These are phyloP conservation scores for Ettlia oleoabundans DNA, from an alignment of 139 green algal genomes.

Conservation along the genomic window DNA sequence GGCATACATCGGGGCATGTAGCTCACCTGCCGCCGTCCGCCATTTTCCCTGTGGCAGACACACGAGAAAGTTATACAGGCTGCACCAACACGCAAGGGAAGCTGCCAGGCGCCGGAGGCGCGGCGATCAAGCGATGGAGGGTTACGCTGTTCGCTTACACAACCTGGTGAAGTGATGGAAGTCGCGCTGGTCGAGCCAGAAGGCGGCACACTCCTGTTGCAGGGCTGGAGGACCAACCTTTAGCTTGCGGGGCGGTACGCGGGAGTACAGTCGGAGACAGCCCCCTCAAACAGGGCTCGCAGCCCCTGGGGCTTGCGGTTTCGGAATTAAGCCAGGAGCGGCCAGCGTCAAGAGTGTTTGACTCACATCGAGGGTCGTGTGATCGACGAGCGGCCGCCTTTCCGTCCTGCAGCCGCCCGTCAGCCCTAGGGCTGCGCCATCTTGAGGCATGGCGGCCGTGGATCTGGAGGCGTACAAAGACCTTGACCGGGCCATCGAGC, in stretches of 20 bases:
- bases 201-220: no score
- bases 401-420: no score
- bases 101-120: background rate
- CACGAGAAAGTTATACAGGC: background rate
- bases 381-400: no score
- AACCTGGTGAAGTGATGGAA: background rate
- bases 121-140: background rate
- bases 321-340: no score
- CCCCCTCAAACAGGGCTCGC: no score
- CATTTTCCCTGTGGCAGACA: background rate
- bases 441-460: slow-evolving; percentile 24
- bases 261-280: no score
- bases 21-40: background rate
- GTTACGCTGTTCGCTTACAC: background rate
- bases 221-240: no score
- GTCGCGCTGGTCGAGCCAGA: background rate
- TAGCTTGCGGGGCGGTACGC: no score
- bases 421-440: background rate
- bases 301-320: no score
- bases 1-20: background rate
- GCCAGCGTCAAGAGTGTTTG: no score
- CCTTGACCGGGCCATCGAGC: slow-evolving; percentile 85
- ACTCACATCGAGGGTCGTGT: no score
- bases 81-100: background rate
- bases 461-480: slow-evolving; percentile 54